A percentile compares a stretch with the other conserved stretches of the same genome.
phyloP scores from a whole-genome alignment of 495 filamentous ascomycete genomes.

The Talaromyces thailandensis region DNA sequence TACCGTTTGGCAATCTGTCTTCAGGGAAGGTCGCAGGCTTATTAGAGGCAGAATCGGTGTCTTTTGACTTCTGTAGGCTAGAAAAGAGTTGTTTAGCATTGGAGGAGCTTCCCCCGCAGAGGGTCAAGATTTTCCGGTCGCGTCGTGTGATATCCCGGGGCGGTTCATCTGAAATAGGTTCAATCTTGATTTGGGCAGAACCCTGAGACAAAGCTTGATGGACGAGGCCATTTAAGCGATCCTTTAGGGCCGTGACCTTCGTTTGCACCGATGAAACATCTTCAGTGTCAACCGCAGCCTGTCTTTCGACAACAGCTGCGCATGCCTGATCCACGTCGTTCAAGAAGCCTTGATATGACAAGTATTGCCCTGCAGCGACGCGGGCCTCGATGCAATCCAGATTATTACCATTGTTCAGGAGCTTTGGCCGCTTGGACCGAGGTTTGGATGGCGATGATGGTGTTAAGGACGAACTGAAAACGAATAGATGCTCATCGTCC shows the following conservation, averaged over 20 bases:
- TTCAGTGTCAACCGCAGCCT: neutral
- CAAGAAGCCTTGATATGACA: constrained; percentile 37
- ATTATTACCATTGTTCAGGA: constrained; percentile 29
- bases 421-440: constrained; percentile 40
- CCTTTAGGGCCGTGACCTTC: constrained; percentile 37
- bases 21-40: constrained; percentile 47
- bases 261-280: constrained; percentile 27
- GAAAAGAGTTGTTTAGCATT: constrained; percentile 74
- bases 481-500: constrained; percentile 32
- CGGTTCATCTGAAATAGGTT: constrained; percentile 26
- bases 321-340: constrained; percentile 43
- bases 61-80: constrained; percentile 50
- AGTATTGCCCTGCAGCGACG: constrained; percentile 34
- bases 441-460: constrained; percentile 33
- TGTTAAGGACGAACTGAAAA: constrained; percentile 30
- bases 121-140: constrained; percentile 55
- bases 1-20: constrained; percentile 59
- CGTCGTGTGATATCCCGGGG: constrained; percentile 22
- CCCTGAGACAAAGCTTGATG: constrained; percentile 27
- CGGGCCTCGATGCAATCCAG: constrained; percentile 29
- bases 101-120: constrained; percentile 58
- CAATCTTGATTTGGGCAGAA: constrained; percentile 30
- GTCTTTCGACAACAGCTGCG: constrained; percentile 32
- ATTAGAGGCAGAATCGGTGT: constrained; percentile 27
- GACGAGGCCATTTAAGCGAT: constrained; percentile 39